Base-by-base conservation (phyloP, 2,329 filamentous ascomycete species). In the Amauroascus niger region DNA sequence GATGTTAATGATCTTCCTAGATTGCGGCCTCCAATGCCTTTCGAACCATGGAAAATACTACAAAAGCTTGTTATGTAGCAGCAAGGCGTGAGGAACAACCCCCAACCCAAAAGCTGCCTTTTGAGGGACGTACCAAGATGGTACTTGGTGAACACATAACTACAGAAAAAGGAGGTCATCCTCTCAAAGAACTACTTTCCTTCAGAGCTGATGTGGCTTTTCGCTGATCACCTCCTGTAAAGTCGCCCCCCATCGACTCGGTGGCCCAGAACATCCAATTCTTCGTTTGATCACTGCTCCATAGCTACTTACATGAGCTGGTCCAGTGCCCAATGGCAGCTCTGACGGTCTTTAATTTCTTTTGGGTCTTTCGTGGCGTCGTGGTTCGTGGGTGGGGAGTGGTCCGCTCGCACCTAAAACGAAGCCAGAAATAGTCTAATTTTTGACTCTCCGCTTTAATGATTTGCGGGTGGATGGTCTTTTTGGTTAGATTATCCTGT, bases 311-410 rank as follows among this genome's bases (percentile, higher is more conserved):
- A 13, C 32, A 28, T 46, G 30, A 46, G 26, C 37, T 52, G 40
- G 49, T 30, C 20, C 41, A 40, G 28, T 28, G 32, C 32, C 50
- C 50, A 52, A 52, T 52, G 41, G 43, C 50, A 46, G 32, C 50
- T 18, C 13, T 46, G 50, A 46, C 18, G 50, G 32, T 30, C 35
- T 47, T 40, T 48, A 47, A 43, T 53, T 53, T 48, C 45, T 53
- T 53, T 53, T 48, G 18, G 24, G 26, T 43, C 45, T 33, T 49
- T 33, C 45, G 51, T 49, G 51, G 44, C 51, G 51, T 43, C 49
- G 50, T 49, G 51, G 51, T 53, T 49, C 35, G 51, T 41, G 37
- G 16, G 51, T 53, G 51, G 51, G 43, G 51, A 53, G 51, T 52
- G 49, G 41, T 53, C 51, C 44, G 51, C 51, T 52, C 50, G 28